Evolutionary conservation across 257 asterid genomes (phyloP).

Genomic region (Solanum corneliomulleri): DNA sequence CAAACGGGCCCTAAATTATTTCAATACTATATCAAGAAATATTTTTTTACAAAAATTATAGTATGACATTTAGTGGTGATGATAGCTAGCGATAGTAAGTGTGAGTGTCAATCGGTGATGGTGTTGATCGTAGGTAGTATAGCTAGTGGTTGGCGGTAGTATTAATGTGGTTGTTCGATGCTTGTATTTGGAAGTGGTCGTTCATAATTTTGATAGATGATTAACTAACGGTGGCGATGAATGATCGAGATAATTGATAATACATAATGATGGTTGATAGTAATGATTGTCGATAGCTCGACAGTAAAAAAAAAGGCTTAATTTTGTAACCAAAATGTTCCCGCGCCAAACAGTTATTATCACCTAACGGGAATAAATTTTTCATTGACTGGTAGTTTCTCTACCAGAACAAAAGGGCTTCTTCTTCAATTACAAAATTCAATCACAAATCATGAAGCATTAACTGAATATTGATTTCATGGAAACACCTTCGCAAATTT

Average conservation of each 20-base stretch:
- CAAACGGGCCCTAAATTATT: no score
- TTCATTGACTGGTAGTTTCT: background rate
- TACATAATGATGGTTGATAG: background rate
- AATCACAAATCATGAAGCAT: background rate
- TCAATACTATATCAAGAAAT: background rate
- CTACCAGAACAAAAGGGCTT: background rate
- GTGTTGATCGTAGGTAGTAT: no score
- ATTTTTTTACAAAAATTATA: background rate
- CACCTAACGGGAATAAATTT: background rate
- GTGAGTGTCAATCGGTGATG: background rate
- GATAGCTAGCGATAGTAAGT: background rate
- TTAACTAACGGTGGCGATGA: background rate
- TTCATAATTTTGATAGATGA: background rate
- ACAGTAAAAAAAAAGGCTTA: background rate
- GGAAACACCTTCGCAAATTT: background rate
- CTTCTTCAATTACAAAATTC: background rate
- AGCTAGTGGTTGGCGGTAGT: background rate
- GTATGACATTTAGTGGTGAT: background rate
- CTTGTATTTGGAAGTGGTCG: background rate
- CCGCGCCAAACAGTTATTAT: background rate
- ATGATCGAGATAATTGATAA: background rate
- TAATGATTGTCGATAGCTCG: background rate
- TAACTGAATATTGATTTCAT: background rate
- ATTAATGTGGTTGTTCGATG: background rate
- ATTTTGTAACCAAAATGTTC: background rate